Evolutionary conservation across 1,284 basidiomycete genomes (phyloP).

Genomic region (Irpex rosettiformis): DNA sequence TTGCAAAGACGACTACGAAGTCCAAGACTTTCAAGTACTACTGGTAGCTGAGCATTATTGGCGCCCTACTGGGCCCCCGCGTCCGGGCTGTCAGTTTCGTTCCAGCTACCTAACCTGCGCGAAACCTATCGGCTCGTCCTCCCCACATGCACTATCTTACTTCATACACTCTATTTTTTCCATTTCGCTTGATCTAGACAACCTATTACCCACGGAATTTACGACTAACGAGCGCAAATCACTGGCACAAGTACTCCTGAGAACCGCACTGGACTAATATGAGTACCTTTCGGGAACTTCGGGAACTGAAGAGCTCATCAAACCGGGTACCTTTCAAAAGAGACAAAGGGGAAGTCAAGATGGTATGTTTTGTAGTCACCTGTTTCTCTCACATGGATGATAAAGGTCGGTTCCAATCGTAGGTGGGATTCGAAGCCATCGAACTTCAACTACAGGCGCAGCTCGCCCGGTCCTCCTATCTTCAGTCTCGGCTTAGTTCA

Average conservation of each 20-base stretch:
- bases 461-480: slow-evolving; percentile 39
- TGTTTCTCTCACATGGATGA: background rate
- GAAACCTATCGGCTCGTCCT: too few species aligned
- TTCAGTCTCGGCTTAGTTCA: slow-evolving; percentile 45
- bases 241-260: background rate
- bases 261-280: background rate
- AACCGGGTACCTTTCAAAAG: background rate
- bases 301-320: background rate
- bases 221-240: background rate
- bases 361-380: background rate
- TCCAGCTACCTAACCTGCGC: too few species aligned
- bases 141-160: too few species aligned
- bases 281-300: background rate
- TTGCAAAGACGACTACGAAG: too few species aligned
- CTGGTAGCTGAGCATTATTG: too few species aligned
- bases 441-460: slow-evolving; percentile 37
- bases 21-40: too few species aligned
- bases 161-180: too few species aligned
- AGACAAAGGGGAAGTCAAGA: slow-evolving; percentile 5
- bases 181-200: too few species aligned
- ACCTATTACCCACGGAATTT: background rate
- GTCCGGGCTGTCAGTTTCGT: too few species aligned
- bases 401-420: background rate
- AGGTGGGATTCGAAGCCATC: slow-evolving; percentile 29
- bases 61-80: too few species aligned